Conservation (phyloP, 2,329 filamentous ascomycete genomes). For the Volutella citrinella region DNA sequence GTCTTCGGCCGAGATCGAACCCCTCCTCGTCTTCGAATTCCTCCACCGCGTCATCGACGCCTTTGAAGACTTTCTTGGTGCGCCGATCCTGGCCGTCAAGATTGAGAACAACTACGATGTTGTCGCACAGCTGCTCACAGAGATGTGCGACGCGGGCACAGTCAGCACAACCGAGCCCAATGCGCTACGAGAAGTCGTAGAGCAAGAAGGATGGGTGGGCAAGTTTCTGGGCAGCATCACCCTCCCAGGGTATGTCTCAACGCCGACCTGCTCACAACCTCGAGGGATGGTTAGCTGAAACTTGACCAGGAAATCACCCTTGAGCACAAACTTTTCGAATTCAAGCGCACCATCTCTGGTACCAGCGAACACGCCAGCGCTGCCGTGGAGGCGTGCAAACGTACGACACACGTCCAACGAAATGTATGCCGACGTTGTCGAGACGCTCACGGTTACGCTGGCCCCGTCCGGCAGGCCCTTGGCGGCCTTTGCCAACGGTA, state of each 20-base stretch:
- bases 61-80: constrained; percentile 89
- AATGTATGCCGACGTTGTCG: constrained; percentile 92
- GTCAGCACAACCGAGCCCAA: constrained; percentile 91
- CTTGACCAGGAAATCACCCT: constrained; percentile 37
- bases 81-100: constrained; percentile 79
- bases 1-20: constrained; percentile 81
- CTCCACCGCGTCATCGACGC: constrained; percentile 90
- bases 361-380: constrained; percentile 47
- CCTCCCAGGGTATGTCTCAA: constrained; percentile 62
- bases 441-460: constrained; percentile 82
- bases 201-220: constrained; percentile 86
- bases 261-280: background rate
- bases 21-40: constrained; percentile 88
- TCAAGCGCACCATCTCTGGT: constrained; percentile 38
- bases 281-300: constrained; percentile 8
- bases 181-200: constrained; percentile 84
- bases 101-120: constrained; percentile 91
- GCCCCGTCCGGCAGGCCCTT: constrained; percentile 87
- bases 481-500: constrained; percentile 83
- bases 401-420: constrained; percentile 97
- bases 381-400: constrained; percentile 89
- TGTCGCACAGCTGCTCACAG: constrained; percentile 84
- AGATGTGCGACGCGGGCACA: constrained; percentile 95
- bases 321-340: constrained; percentile 36
- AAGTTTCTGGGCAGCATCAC: constrained; percentile 86